Conservation (phyloP, 2,329 filamentous ascomycete genomes). For the Sporothrix pseudoabietina region DNA sequence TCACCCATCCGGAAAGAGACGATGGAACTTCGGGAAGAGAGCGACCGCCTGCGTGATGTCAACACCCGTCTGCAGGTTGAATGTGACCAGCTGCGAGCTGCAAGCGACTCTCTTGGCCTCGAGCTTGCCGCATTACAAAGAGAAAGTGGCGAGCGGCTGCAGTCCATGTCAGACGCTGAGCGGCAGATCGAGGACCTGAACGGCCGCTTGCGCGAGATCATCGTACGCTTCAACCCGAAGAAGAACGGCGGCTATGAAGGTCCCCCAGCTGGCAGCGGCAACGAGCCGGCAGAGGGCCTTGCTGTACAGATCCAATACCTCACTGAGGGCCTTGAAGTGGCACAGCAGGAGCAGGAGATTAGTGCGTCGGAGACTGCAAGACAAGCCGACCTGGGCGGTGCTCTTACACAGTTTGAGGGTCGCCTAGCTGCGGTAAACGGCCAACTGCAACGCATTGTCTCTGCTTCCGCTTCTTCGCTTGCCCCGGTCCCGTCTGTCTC, state of each 20-base stretch:
- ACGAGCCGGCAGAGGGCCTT: slow-evolving; percentile 52
- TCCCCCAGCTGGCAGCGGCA: slow-evolving; percentile 46
- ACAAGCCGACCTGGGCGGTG: slow-evolving; percentile 37
- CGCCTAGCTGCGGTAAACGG: slow-evolving; percentile 65
- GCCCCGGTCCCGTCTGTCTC: slow-evolving; percentile 61
- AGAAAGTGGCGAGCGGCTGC: slow-evolving; percentile 46
- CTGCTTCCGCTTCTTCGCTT: slow-evolving; percentile 46
- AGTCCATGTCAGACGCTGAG: slow-evolving; percentile 63
- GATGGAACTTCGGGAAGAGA: slow-evolving; percentile 53
- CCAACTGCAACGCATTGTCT: slow-evolving; percentile 62
- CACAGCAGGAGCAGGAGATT: slow-evolving; percentile 59
- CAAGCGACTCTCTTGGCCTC: slow-evolving; percentile 41
- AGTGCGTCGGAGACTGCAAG: slow-evolving; percentile 30
- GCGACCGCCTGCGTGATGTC: slow-evolving; percentile 35
- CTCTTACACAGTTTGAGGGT: slow-evolving; percentile 50
- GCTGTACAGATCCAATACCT: slow-evolving; percentile 69
- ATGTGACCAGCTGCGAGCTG: slow-evolving; percentile 40
- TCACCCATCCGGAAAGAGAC: slow-evolving; percentile 59
- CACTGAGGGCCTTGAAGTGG: slow-evolving; percentile 63
- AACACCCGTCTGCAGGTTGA: slow-evolving; percentile 39
- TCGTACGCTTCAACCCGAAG: slow-evolving; percentile 64
- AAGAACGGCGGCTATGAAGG: slow-evolving; percentile 51
- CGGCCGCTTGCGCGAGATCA: slow-evolving; percentile 64
- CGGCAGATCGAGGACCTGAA: slow-evolving; percentile 69
- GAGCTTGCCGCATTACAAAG: slow-evolving; percentile 45